phyloP scores from a whole-genome alignment of 768 basidiomycete genomes.

The Kwoniella bestiolae region DNA sequence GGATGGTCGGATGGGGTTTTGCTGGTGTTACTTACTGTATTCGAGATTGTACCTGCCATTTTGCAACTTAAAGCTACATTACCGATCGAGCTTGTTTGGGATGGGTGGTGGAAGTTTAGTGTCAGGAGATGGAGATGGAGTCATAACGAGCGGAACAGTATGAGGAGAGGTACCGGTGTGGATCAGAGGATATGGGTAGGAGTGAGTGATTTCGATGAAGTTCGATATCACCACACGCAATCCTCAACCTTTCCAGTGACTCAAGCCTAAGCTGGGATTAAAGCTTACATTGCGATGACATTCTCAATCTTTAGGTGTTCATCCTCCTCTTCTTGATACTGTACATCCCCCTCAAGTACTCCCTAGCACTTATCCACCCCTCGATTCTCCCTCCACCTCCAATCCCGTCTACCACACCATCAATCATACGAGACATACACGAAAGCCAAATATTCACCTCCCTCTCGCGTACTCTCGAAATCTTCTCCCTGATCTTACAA shows the following conservation, averaged over 20 bases:
- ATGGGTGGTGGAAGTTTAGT: slow-evolving; percentile 9
- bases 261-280: too few species aligned
- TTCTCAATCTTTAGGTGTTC: neutral
- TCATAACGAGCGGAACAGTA: slow-evolving; percentile 18
- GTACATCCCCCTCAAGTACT: slow-evolving; percentile 14
- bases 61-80: slow-evolving; percentile 8
- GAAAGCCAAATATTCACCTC: slow-evolving; percentile 2
- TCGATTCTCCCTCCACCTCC: neutral
- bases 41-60: slow-evolving; percentile 1
- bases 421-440: neutral
- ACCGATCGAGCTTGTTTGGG: slow-evolving; percentile 13
- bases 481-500: slow-evolving; percentile 6
- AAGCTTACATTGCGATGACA: neutral
- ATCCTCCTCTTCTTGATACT: slow-evolving; percentile 3
- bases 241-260: too few species aligned
- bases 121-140: slow-evolving; percentile 12
- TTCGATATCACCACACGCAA: too few species aligned
- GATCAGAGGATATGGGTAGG: slow-evolving; percentile 1
- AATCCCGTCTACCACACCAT: neutral
- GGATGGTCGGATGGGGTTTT: slow-evolving; percentile 1
- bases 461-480: neutral
- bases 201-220: too few species aligned
- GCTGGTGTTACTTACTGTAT: neutral
- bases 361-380: slow-evolving; percentile 9
- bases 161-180: neutral